phyloP scores from a whole-genome alignment of 2,329 filamentous ascomycete genomes.

The Colletotrichum sansevieriae region DNA sequence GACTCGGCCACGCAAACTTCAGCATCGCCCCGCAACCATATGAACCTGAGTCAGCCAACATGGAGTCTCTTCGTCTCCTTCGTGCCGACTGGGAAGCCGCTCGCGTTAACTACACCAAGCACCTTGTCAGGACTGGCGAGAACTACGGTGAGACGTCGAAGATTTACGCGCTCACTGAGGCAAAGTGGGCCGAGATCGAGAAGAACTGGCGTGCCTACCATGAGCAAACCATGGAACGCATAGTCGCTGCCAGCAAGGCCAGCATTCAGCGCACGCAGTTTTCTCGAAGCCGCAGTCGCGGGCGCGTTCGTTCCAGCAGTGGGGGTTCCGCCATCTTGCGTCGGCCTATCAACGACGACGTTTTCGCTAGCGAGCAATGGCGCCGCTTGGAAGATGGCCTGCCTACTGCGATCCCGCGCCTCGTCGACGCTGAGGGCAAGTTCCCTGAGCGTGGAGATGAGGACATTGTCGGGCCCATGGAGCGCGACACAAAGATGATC shows the following conservation, averaged over 20 bases:
- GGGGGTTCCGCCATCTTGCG: slow-evolving; percentile 50
- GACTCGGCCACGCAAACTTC: slow-evolving; percentile 93
- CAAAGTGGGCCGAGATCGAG: slow-evolving; percentile 90
- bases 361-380: slow-evolving; percentile 59
- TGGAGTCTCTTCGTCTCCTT: slow-evolving; percentile 71
- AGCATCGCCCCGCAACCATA: slow-evolving; percentile 88
- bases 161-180: slow-evolving; percentile 85
- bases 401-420: slow-evolving; percentile 74
- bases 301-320: slow-evolving; percentile 59
- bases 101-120: slow-evolving; percentile 88
- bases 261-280: slow-evolving; percentile 46
- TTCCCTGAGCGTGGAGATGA: slow-evolving; percentile 90
- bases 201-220: slow-evolving; percentile 79
- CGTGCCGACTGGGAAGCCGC: slow-evolving; percentile 86
- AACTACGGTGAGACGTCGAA: slow-evolving; percentile 93
- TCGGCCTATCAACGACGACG: slow-evolving; percentile 53
- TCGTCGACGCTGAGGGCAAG: slow-evolving; percentile 82
- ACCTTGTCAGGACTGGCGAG: slow-evolving; percentile 87
- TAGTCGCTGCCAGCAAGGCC: slow-evolving; percentile 55
- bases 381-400: slow-evolving; percentile 66
- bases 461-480: slow-evolving; percentile 95
- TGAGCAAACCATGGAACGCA: slow-evolving; percentile 71
- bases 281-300: slow-evolving; percentile 55
- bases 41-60: slow-evolving; percentile 71
- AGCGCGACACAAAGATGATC: slow-evolving; percentile 68